Base-by-base conservation (phyloP, 2,329 filamentous ascomycete species). In the Byssochlamys sp. region DNA sequence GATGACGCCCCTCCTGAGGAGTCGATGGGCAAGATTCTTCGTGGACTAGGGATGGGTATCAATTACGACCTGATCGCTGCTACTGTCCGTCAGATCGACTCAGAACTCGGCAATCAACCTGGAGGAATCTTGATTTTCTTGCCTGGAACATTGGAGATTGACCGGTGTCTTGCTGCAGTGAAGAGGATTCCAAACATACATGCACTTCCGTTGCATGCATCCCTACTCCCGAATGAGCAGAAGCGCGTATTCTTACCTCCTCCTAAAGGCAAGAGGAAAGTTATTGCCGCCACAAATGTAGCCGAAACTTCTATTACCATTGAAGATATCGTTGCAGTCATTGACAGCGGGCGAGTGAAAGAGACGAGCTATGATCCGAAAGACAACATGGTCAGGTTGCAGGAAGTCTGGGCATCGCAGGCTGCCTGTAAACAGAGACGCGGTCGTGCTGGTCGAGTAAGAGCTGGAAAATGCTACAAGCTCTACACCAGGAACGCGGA, bases 301-400 rank as follows among this genome's bases (percentile, higher is more conserved):
- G 94, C 94, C 1, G 94, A 99, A 72, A 99, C 94, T 0, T 97
- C 94, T 1, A 97, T 99, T 70, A 99, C 94, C 0, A 99, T 99
- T 59, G 91, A 96, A 69, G 94, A 99, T 69, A 89, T 99, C 55
- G 89, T 97, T 2, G 92, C 90, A 1, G 94, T 99, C 52, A 92
- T 99, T 61, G 94, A 99, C 71, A 94, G 88, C 10, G 94, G 94
- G 28, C 86, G 90, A 55, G 94, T 99, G 59, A 99, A 99, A 69
- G 92, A 99, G 73, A 99, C 91, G 0, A 92, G 89, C 69, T 97
- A 91, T 66, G 94, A 97, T 70, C 84, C 90, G 0, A 83, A 87
- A 61, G 95, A 88, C 70, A 96, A 96, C 69, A 96, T 97, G 86
- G 88, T 95, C 50, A 91, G 90, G 66, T 83, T 99, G 1, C 88